Percentiles rank a stretch among this genome's conserved stretches.
Evolutionary conservation across 225 moss, liverwort and hornwort genomes (phyloP).

Genomic region (Ulota crispa): DNA sequence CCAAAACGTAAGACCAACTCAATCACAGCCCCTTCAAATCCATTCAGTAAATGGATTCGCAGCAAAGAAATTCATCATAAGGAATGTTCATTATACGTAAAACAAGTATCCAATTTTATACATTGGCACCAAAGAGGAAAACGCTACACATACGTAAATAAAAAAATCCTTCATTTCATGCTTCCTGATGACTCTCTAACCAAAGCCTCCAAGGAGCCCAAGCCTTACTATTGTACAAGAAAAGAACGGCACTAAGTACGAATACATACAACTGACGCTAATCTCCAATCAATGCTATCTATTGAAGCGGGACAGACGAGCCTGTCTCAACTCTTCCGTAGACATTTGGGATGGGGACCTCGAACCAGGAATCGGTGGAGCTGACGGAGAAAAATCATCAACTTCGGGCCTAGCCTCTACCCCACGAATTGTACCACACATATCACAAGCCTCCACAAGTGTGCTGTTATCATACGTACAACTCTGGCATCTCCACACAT

Average conservation of each 20-base stretch:
- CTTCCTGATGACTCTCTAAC: neutral
- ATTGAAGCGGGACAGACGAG: conserved; percentile 59
- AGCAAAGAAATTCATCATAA: neutral
- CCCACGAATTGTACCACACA: conserved; percentile 47
- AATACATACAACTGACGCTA: neutral
- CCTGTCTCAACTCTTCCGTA: conserved; percentile 55
- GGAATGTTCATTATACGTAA: neutral
- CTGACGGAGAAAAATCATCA: conserved; percentile 26
- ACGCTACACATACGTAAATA: neutral
- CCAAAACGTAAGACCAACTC: neutral
- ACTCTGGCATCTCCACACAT: conserved; percentile 55
- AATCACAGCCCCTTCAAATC: neutral
- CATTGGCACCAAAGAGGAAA: neutral
- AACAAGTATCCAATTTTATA: neutral
- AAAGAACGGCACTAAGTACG: neutral
- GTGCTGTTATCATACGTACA: conserved; percentile 65
- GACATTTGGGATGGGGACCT: conserved; percentile 32
- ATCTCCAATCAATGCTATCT: conserved; percentile 19
- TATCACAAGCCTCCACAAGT: conserved; percentile 47
- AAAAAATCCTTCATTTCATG: neutral
- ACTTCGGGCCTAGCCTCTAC: neutral
- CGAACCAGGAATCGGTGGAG: conserved; percentile 41
- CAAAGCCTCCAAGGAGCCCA: conserved; percentile 3
- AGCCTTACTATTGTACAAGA: neutral
- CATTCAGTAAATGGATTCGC: neutral